Conservation (phyloP, 257 asterid genomes). For the Fraxinus anomala region DNA sequence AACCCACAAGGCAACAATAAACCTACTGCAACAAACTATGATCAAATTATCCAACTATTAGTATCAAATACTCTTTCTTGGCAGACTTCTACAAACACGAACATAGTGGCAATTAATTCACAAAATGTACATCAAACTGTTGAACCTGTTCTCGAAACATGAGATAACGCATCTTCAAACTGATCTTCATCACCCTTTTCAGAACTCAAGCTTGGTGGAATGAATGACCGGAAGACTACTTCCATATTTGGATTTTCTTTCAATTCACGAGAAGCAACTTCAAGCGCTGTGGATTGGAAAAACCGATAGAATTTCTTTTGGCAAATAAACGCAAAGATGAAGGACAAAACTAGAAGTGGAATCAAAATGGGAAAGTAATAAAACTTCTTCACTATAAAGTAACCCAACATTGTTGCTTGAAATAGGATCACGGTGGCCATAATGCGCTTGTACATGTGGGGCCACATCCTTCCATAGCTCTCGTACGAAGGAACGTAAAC, state of each 20-base stretch:
- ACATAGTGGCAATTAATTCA: neutral
- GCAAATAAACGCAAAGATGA: constrained; percentile 53
- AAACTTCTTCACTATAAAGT: constrained; percentile 56
- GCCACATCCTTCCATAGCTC: constrained; percentile 90
- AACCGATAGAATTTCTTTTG: constrained; percentile 57
- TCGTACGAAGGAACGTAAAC: constrained; percentile 82
- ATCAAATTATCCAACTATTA: constrained; percentile 10
- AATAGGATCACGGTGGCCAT: constrained; percentile 61
- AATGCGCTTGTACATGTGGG: constrained; percentile 71
- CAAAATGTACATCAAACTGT: constrained; percentile 31
- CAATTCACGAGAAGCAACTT: constrained; percentile 58
- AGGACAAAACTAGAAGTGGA: constrained; percentile 58
- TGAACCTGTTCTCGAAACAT: constrained; percentile 48
- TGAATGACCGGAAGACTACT: constrained; percentile 52
- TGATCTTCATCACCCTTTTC: constrained; percentile 67
- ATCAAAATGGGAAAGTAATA: constrained; percentile 45
- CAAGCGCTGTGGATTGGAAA: constrained; percentile 69
- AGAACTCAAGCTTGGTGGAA: constrained; percentile 68
- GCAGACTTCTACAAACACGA: constrained; percentile 14
- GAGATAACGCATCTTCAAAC: constrained; percentile 74
- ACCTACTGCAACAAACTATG: constrained; percentile 28
- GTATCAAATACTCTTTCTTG: neutral
- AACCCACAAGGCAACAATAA: constrained; percentile 11
- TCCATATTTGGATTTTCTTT: constrained; percentile 78
- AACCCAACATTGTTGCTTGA: constrained; percentile 81